Evolutionary conservation across 768 basidiomycete species (phyloP).

Genomic region (Hebeloma cylindrosporum): DNA sequence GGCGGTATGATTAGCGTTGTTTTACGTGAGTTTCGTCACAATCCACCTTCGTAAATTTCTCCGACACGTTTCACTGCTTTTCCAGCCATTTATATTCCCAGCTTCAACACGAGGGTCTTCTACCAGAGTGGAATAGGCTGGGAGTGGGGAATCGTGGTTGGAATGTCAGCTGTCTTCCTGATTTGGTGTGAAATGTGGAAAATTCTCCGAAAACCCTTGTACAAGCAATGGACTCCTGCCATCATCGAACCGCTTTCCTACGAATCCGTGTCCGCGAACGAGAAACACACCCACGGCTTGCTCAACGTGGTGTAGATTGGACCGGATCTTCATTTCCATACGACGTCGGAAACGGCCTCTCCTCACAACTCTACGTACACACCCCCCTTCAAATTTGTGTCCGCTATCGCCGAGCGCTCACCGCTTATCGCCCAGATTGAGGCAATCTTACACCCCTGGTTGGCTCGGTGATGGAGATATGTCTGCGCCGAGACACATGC

Average conservation of each 20-base stretch:
- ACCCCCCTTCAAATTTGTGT: too few species aligned
- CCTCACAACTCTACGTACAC: too few species aligned
- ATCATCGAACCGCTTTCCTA: constrained; percentile 1
- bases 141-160: constrained; percentile 41
- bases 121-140: constrained; percentile 38
- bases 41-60: neutral
- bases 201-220: constrained; percentile 29
- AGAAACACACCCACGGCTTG: too few species aligned
- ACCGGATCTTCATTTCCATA: too few species aligned
- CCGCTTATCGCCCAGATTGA: too few species aligned
- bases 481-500: too few species aligned
- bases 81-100: constrained; percentile 38
- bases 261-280: neutral
- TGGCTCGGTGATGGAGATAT: too few species aligned
- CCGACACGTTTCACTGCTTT: neutral
- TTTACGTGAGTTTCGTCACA: constrained; percentile 28
- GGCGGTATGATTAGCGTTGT: constrained; percentile 38
- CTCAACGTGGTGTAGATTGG: too few species aligned
- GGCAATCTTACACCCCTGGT: too few species aligned
- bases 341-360: too few species aligned
- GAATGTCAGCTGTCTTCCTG: constrained; percentile 36
- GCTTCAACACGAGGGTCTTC: constrained; percentile 37
- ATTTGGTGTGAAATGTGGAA: constrained; percentile 42
- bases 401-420: too few species aligned
- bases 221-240: constrained; percentile 26